phyloP scores from a whole-genome alignment of 768 basidiomycete genomes.

The Hygrocybe punicea region DNA sequence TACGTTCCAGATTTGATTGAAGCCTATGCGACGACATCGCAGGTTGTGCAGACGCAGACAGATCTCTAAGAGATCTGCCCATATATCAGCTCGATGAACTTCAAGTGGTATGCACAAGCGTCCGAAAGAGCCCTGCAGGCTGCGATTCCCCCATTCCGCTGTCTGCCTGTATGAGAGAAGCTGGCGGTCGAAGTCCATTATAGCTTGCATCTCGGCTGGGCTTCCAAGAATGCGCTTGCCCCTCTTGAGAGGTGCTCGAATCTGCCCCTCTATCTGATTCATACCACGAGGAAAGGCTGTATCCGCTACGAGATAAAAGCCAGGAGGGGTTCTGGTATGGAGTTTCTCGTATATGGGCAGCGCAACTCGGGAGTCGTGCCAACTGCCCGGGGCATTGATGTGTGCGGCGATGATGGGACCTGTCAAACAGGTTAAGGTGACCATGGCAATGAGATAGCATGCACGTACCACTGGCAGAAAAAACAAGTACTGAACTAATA shows the following conservation, averaged over 20 bases:
- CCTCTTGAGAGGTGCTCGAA: conserved; percentile 38
- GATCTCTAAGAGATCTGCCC: conserved; percentile 36
- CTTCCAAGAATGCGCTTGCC: conserved; percentile 21
- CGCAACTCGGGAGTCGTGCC: conserved; percentile 42
- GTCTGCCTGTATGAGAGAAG: conserved; percentile 46
- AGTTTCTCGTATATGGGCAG: conserved; percentile 35
- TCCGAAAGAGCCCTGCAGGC: conserved; percentile 47
- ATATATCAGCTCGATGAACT: conserved; percentile 24
- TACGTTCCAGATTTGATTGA: conserved; percentile 41
- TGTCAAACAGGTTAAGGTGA: too few relatives aligned
- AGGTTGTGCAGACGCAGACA: too few relatives aligned
- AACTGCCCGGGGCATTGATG: conserved; percentile 41
- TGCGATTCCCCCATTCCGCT: conserved; percentile 50
- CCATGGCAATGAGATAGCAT: too few relatives aligned
- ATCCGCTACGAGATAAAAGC: conserved; percentile 38
- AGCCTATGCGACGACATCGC: conserved; percentile 40
- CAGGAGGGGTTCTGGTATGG: conserved; percentile 25
- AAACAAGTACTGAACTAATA: conserved; percentile 34
- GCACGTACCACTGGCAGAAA: too few relatives aligned
- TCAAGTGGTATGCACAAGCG: conserved; percentile 40
- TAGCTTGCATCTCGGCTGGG: conserved; percentile 16
- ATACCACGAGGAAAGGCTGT: conserved; percentile 39
- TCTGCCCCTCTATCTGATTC: conserved; percentile 13
- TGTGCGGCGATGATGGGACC: conserved; percentile 32
- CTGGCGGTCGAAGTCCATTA: conserved; percentile 32